Evolutionary conservation across 2,329 filamentous ascomycete genomes (phyloP), one percentile per base, ranked within the genome.

Genomic region (Scytalidium sp.): DNA sequence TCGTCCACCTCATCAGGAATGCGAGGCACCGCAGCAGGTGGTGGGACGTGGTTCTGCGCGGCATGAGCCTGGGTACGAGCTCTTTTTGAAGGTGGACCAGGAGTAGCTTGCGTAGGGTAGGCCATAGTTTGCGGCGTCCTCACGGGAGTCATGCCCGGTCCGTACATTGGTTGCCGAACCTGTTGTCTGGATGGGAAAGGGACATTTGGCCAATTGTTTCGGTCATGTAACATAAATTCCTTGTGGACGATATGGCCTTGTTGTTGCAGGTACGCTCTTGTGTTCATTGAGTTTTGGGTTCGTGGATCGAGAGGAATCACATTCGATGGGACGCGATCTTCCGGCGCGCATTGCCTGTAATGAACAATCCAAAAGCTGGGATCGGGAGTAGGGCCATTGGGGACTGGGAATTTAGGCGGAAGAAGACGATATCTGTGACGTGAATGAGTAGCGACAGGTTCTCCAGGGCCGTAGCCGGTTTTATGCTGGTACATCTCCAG

Each of bases 171-270:
- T 21, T 51, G 52, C 27, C 47, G 17, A 17, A 49, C 69, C 59
- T 69, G 58, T 68, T 71, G 25, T 69, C 70, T 49, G 76, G 77
- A 52, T 0, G 88, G 87, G 55, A 89, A 83, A 41, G 83, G 83
- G 52, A 97, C 87, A 20, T 85, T 84, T 3, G 94, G 93, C 92
- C 93, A 97, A 70, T 90, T 95, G 56, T 84, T 80, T 39, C 90
- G 84, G 69, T 97, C 94, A 45, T 88, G 84, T 19, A 97, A 78
- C 85, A 97, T 95, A 65, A 97, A 97, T 62, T 97, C 91, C 64
- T 96, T 96, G 59, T 90, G 86, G 50, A 86, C 81, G 41, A 96
- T 84, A 60, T 92, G 88, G 6, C 91, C 93, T 56, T 89, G 87
- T 48, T 76, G 79, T 69, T 87, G 84, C 70, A 75, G 88, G 67